Percentiles rank a stretch among this genome's conserved stretches.
These are phyloP conservation scores for Periconia digitata DNA, from an alignment of 2,329 filamentous ascomycete genomes.

Conservation along the genomic window DNA sequence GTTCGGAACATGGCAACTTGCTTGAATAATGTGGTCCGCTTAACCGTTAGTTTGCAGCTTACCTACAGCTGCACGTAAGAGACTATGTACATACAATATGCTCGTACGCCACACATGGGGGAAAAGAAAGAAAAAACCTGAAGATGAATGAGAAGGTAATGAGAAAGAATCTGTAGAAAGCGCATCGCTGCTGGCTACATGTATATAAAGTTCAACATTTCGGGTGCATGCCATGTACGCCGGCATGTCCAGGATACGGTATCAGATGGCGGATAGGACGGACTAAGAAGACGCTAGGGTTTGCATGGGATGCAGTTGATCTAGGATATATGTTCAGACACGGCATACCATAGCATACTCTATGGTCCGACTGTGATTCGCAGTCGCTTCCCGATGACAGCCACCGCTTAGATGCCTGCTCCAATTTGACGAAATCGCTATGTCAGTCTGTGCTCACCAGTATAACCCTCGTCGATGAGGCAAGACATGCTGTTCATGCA, in stretches of 20 bases:
- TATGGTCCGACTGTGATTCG: too few relatives aligned
- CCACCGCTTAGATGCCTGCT: too few relatives aligned
- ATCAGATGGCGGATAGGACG: slow-evolving; percentile 8
- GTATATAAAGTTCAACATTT: slow-evolving; percentile 5
- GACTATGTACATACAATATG: not conserved
- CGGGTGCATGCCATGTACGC: slow-evolving; percentile 8
- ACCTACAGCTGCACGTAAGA: slow-evolving; percentile 33
- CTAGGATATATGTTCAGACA: too few relatives aligned
- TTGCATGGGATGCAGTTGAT: too few relatives aligned
- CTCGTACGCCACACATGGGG: not conserved
- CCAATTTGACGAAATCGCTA: not conserved
- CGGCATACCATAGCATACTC: too few relatives aligned
- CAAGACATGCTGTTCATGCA: not conserved
- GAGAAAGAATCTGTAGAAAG: not conserved
- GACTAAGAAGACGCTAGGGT: slow-evolving; percentile 4
- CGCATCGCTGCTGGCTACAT: slow-evolving; percentile 5
- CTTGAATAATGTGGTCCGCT: slow-evolving; percentile 20
- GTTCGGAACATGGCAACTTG: slow-evolving; percentile 34
- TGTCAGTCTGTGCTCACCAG: not conserved
- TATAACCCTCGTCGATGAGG: not conserved
- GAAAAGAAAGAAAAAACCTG: not conserved
- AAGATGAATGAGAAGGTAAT: slow-evolving; percentile 2
- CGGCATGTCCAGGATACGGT: slow-evolving; percentile 9
- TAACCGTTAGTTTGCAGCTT: slow-evolving; percentile 30
- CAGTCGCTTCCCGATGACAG: too few relatives aligned